Evolutionary conservation across 1,139 yeast species (phyloP).

Genomic region (Schwanniomyces etchellsii): DNA sequence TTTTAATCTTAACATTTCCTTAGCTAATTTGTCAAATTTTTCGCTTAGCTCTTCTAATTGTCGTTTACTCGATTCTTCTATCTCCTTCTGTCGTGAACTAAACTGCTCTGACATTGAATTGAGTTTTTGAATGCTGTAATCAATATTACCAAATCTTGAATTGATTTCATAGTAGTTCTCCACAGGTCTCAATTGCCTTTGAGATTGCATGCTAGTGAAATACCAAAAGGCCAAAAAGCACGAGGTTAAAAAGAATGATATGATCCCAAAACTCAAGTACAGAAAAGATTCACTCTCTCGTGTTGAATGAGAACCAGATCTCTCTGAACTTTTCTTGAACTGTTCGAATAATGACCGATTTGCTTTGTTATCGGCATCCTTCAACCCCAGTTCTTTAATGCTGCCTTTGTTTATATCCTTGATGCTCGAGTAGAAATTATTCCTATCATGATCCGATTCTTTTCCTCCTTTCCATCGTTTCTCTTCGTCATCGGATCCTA

Average conservation of each 20-base stretch:
- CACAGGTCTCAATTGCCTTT: conserved; percentile 3
- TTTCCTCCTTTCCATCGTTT: background rate
- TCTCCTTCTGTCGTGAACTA: conserved; percentile 10
- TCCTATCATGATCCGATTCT: background rate
- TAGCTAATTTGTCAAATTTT: conserved; percentile 14
- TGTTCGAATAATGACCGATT: conserved; percentile 6
- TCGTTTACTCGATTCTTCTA: conserved; percentile 5
- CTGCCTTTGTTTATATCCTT: background rate
- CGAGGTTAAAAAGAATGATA: conserved; percentile 4
- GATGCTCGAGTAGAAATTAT: background rate
- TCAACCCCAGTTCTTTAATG: no score
- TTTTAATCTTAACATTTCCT: conserved; percentile 13
- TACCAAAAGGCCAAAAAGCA: conserved; percentile 2
- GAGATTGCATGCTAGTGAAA: conserved; percentile 1
- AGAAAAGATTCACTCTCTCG: conserved; percentile 1
- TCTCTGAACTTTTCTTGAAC: conserved; percentile 6
- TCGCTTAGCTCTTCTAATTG: conserved; percentile 10
- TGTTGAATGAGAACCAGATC: background rate
- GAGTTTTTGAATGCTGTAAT: conserved; percentile 13
- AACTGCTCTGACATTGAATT: conserved; percentile 9
- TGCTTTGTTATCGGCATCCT: conserved; percentile 2
- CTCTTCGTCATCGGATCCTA: conserved; percentile 3
- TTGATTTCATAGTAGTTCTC: conserved; percentile 9
- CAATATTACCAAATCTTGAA: conserved; percentile 14
- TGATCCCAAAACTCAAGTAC: conserved; percentile 3